phyloP scores from a whole-genome alignment of 768 basidiomycete genomes.

The Macrolepiota fuliginosa region DNA sequence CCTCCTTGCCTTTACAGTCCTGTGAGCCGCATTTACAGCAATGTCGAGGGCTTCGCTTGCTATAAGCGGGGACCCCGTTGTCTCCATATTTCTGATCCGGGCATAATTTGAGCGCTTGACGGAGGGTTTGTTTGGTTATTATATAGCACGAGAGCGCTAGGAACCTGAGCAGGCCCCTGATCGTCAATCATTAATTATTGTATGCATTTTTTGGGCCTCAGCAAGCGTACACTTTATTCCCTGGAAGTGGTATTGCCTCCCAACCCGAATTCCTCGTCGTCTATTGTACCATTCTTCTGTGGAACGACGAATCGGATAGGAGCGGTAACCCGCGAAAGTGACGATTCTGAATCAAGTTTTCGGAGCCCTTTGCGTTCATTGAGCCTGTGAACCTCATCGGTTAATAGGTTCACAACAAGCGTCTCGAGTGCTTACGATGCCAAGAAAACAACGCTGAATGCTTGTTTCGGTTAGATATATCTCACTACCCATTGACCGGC shows the following conservation, averaged over 20 bases:
- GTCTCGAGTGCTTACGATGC: too few relatives aligned
- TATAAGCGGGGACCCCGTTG: conserved; percentile 10
- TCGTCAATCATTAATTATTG: too few relatives aligned
- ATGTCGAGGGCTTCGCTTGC: conserved; percentile 67
- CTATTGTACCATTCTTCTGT: neutral
- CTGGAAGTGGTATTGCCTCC: neutral
- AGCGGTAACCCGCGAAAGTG: neutral
- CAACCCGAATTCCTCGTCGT: neutral
- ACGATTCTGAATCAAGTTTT: neutral
- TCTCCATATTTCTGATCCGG: conserved; percentile 8
- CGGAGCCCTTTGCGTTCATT: neutral
- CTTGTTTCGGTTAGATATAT: too few relatives aligned
- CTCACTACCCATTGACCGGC: too few relatives aligned
- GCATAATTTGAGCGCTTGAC: neutral
- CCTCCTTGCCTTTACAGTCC: conserved; percentile 83
- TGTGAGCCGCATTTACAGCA: conserved; percentile 82
- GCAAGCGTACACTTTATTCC: neutral
- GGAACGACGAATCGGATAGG: neutral
- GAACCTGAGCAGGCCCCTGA: too few relatives aligned
- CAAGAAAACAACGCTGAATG: too few relatives aligned
- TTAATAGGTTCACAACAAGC: too few relatives aligned
- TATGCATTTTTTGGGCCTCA: too few relatives aligned
- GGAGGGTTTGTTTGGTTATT: too few relatives aligned
- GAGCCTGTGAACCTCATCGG: neutral
- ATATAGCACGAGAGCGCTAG: too few relatives aligned